Evolutionary conservation across 441 rosid genomes (phyloP).

Genomic region (Gossypium schwendimanii): DNA sequence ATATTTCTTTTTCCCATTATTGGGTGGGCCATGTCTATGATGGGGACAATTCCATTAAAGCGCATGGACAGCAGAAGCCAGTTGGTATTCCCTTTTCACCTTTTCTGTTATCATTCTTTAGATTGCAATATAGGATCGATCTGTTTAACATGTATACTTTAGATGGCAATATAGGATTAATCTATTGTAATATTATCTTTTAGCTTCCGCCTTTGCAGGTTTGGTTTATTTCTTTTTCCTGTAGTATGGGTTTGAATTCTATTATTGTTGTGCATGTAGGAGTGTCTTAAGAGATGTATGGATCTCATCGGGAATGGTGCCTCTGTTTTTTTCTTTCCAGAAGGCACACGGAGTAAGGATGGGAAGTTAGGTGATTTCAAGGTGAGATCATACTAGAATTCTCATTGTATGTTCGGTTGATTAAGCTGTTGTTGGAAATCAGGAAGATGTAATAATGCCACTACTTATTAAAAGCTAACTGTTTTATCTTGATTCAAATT

Average conservation of each 20-base stretch:
- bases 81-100: slow-evolving; percentile 36
- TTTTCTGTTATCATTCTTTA: slow-evolving; percentile 4
- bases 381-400: slow-evolving; percentile 37
- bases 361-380: slow-evolving; percentile 72
- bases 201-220: background rate
- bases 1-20: slow-evolving; percentile 71
- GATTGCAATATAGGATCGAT: background rate
- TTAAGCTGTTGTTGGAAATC: background rate
- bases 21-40: slow-evolving; percentile 92
- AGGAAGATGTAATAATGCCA: background rate
- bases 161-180: background rate
- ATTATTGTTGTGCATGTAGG: slow-evolving; percentile 29
- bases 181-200: background rate
- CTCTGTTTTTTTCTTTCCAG: slow-evolving; percentile 79
- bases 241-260: background rate
- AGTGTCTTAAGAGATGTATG: slow-evolving; percentile 79
- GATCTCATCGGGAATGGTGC: slow-evolving; percentile 73
- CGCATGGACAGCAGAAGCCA: slow-evolving; percentile 91
- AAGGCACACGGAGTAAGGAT: slow-evolving; percentile 86
- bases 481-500: slow-evolving; percentile 19
- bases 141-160: background rate
- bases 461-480: slow-evolving; percentile 9
- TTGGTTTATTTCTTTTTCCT: background rate
- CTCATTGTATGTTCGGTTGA: background rate
- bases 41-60: slow-evolving; percentile 78